Evolutionary conservation across 805 yeast species (phyloP), one percentile per base, ranked within the genome.

Genomic region (Kodamaea leandrae): DNA sequence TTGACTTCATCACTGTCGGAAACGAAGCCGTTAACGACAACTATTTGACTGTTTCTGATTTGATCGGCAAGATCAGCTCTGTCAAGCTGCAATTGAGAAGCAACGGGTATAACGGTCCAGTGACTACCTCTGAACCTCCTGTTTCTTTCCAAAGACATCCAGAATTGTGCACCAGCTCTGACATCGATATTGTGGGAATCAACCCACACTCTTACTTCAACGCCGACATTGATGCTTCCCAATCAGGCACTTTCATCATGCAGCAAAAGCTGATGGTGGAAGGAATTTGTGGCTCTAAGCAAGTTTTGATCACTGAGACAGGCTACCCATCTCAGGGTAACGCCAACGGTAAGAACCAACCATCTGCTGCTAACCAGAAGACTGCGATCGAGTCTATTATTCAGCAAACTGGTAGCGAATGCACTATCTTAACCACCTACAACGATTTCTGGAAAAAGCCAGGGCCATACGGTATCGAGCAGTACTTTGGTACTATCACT

Each of bases 121-220:
- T 89, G 34, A 82, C 95, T 16, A 89, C 96, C 14, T 78, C 96
- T 42, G 97, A 90, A 61, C 95, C 96, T 41, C 93, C 96, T n/a
- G 83, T 76, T 10, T 64, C 80, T 14, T 89, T 74, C 61, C 75
- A 75, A 56, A 58, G 67, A 37, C 48, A 84, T 58, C 86, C 96
- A 3, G 63, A 61, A 7, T 72, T 90, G 53, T 90, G 97, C 67
- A 72, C 80, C 1, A 61, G 62, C 23, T 77, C 87, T 4, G 86
- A 66, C 10, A 77, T 89, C 51, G 96, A 88, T 63, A 76, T 84
- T 52, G 88, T 87, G 49, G 95, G 95, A 47, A 76, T 88, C 52
- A 89, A 90, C 61, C 79, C 95, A 18, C 91, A 90, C 61, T 76
- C 96, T 4, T 90, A 86, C 68, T 90, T 89, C 60, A 85, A 88